These are phyloP conservation scores for Chlamydomonas schloesseri DNA, from an alignment of 139 green algal species.

Conservation along the genomic window DNA sequence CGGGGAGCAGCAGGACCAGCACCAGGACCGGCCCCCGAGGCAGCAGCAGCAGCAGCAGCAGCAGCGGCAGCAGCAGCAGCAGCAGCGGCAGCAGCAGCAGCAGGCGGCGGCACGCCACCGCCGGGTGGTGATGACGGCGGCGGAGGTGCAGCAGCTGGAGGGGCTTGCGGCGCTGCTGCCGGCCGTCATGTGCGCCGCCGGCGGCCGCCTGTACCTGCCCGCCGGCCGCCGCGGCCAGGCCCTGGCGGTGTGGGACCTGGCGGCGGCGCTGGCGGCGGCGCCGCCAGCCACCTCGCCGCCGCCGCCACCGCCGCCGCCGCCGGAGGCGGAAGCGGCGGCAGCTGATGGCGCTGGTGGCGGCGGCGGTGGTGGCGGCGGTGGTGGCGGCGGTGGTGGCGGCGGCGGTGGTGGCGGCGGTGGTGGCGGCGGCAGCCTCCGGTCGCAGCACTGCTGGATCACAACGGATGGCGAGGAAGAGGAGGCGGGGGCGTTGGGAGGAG, in stretches of 20 bases:
- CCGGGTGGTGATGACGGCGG: not conserved
- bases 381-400: no score
- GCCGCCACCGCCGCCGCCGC: not conserved
- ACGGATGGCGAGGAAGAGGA: no score
- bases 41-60: no score
- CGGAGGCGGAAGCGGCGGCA: not conserved
- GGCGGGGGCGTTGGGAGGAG: no score
- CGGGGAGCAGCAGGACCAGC: no score
- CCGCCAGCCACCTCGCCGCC: not conserved
- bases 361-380: not conserved
- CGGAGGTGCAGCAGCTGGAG: not conserved
- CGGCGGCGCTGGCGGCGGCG: not conserved
- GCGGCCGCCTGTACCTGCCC: constrained; percentile 30
- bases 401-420: not conserved
- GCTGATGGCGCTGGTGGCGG: no score
- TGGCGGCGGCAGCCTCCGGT: no score
- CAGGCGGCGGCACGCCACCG: not conserved
- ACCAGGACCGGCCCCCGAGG: no score
- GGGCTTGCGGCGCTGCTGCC: constrained; percentile 10
- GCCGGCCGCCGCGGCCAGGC: constrained; percentile 3
- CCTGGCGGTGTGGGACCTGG: constrained; percentile 27
- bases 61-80: no score
- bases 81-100: not conserved
- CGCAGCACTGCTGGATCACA: no score
- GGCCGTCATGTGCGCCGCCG: constrained; percentile 25